Base-by-base conservation (phyloP, 2,329 filamentous ascomycete genomes). In the Monosporascus ibericus region DNA sequence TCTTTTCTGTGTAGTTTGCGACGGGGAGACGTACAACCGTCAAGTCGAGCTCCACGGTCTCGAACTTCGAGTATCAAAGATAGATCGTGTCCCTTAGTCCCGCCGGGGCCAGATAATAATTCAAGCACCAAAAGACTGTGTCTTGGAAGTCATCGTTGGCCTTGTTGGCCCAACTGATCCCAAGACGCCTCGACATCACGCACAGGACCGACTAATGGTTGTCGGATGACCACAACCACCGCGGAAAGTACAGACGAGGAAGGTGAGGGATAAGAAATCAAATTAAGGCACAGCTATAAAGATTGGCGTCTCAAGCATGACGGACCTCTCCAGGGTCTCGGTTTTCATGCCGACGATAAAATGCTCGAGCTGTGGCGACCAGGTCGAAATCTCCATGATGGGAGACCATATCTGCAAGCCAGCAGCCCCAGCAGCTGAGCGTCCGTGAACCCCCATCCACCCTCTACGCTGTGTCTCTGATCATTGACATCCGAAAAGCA, bases 371-470 rank as follows among this genome's bases (percentile, higher is more conserved):
- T 95, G 90, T 67, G 82, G 84, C 40, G 70, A 75, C 40, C 82
- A 92, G 63, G 88, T 96, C 54, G 86, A 92, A 65, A 94, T 96
- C 60, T 86, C 87, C 40, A 76, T 85, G 68, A 88, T 96, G 86
- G 90, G 89, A 56, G 90, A 95, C 56, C 91, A 96, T 74, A 68
- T 89, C 55, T 96, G 91, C 69, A 69, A 69, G 46, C 72, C 69
- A 53, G 55, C 69, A 56, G 59, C 65, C 52, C 65, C 72, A 55
- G 65, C 75, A 70, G 72, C 73, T 63, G 78, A 79, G 63, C 68
- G 80, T 68, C 56, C 39, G 66, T 64, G 37, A 48, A 50, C n/a
- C 55, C 49, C 42, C 36, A 20, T 48, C 22, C 37, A 30, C 25
- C 25, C 14, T 18, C 14, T 40, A 20, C 49, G 42, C 40, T 39